These are phyloP conservation scores for Rauvolfia tetraphylla DNA, from an alignment of 257 asterid genomes.

Conservation along the genomic window DNA sequence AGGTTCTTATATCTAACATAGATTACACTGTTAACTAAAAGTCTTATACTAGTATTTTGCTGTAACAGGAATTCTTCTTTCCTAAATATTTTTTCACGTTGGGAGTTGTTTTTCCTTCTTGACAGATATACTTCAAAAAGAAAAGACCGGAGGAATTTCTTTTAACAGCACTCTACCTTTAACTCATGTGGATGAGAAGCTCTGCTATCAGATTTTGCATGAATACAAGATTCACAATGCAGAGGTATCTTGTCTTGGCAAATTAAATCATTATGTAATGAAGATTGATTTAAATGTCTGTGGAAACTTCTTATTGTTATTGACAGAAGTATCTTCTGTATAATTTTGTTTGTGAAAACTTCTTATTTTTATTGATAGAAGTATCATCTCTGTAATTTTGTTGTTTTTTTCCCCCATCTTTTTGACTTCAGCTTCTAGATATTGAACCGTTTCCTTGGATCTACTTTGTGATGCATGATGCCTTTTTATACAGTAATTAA, in stretches of 20 bases:
- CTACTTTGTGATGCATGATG: neutral
- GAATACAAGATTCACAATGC: conserved; percentile 99
- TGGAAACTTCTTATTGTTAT: neutral
- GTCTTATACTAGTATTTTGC: neutral
- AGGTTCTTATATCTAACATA: neutral
- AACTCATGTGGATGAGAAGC: conserved; percentile 97
- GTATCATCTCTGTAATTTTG: neutral
- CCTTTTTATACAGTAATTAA: neutral
- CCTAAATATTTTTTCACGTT: neutral
- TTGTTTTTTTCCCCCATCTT: neutral
- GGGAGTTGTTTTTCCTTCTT: conserved; percentile 20
- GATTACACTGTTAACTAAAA: neutral
- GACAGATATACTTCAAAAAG: conserved; percentile 94
- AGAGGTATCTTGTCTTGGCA: conserved; percentile 54
- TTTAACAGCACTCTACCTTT: conserved; percentile 81
- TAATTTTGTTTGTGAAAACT: neutral
- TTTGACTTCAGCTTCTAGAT: neutral
- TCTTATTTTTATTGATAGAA: neutral
- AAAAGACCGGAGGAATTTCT: conserved; percentile 97
- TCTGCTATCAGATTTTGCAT: conserved; percentile 94
- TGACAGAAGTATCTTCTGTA: neutral
- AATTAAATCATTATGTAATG: neutral
- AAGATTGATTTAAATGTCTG: neutral
- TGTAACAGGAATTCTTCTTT: neutral
- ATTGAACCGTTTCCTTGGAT: neutral